Evolutionary conservation across 805 yeast genomes (phyloP).

Genomic region (Starmerella asiatica): DNA sequence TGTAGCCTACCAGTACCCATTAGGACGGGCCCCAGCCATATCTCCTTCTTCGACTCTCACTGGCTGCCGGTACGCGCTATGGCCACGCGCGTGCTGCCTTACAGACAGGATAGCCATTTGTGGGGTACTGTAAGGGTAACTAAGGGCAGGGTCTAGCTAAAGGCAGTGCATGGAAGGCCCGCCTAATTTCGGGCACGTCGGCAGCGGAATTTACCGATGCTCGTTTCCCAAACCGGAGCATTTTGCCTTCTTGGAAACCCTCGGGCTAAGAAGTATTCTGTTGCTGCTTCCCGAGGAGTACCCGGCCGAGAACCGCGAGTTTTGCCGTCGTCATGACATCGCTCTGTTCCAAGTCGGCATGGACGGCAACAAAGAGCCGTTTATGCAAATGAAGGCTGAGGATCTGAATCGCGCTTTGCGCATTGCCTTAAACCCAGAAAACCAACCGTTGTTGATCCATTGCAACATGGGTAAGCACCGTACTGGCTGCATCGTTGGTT

Average conservation of each 20-base stretch:
- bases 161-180: constrained; percentile 33
- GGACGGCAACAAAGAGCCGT: constrained; percentile 66
- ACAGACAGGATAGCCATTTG: not conserved
- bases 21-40: too few relatives aligned
- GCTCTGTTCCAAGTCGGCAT: constrained; percentile 75
- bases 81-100: too few relatives aligned
- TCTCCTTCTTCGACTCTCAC: too few relatives aligned
- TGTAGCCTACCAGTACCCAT: too few relatives aligned
- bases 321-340: constrained; percentile 48
- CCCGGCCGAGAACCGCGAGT: constrained; percentile 60
- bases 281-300: constrained; percentile 86
- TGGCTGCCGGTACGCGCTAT: too few relatives aligned
- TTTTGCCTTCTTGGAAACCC: constrained; percentile 49
- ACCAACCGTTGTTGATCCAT: constrained; percentile 86
- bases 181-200: constrained; percentile 81
- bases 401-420: constrained; percentile 67
- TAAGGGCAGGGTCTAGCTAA: not conserved
- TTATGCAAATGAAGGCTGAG: constrained; percentile 37
- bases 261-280: constrained; percentile 58
- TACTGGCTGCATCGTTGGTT: constrained; percentile 93
- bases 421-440: constrained; percentile 67
- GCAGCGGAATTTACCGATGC: constrained; percentile 64
- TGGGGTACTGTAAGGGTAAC: not conserved
- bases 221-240: constrained; percentile 83
- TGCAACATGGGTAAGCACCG: constrained; percentile 95